Base-by-base conservation (phyloP, 2,329 filamentous ascomycete species). In the Elsinoe arachidis region DNA sequence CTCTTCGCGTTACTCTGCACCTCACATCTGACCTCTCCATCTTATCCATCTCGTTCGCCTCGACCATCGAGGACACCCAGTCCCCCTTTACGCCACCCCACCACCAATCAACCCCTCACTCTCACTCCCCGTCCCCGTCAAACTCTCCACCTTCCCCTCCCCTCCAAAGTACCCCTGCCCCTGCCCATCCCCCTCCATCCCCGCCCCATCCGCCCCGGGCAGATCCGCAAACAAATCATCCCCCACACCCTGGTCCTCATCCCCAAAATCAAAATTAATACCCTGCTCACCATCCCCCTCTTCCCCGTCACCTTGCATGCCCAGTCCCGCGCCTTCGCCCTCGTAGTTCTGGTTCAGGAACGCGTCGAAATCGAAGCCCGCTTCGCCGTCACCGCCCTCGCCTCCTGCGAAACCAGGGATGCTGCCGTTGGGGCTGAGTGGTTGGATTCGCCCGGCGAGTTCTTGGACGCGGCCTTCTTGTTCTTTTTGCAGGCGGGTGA, bases 391-490 rank as follows among this genome's bases (percentile, higher is more conserved):
- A 5, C 71, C 69, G 9, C 70, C 68, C 14, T 68, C 69, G 30
- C 67, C 69, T 52, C 73, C 72, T 15, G 64, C 61, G 4, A 93
- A 70, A 3, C 88, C 88, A 1, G 89, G 87, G 35, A 95, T 88
- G 14, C 81, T 80, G 3, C 89, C 90, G 0, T 83, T 88, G 0
- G 90, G 90, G 65, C 86, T 91, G 11, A 95, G 78, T 0, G 90
- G 90, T 5, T 87, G 85, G 6, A 96, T 78, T 14, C 90, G 75
- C 57, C 82, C 84, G 54, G 84, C 84, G 9, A 96, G 77, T 58
- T 88, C 83, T 60, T 88, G 82, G 1, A 96, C 86, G 51, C 87
- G 86, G 49, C 80, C 80, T 60, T 87, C 84, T 66, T 96, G 90
- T 59, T 92, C 84, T 21, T 83, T 81, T 67, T 95, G 88, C 65